Conservation (phyloP, 2,329 filamentous ascomycete species). For the Clarireedia sp. region DNA sequence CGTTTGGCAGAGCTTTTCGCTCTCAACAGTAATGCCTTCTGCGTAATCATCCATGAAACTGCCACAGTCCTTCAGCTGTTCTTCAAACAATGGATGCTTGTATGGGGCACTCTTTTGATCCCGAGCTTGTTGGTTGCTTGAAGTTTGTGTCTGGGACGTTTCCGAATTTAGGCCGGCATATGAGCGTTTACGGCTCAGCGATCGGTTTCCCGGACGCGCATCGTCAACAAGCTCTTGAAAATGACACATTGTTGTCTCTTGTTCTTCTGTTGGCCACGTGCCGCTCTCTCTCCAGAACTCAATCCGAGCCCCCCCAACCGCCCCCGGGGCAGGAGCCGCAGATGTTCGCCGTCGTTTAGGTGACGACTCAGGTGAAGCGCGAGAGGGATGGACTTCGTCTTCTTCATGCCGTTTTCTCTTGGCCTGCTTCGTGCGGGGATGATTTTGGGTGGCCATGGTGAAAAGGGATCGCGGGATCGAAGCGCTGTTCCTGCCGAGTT, state of each 20-base stretch:
- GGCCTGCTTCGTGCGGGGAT: no score
- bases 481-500: no score
- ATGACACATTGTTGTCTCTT: not conserved
- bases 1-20: not conserved
- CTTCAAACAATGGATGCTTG: not conserved
- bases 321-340: no score
- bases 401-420: no score
- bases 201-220: not conserved
- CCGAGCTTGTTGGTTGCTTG: not conserved
- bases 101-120: not conserved
- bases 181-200: conserved; percentile 1
- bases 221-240: not conserved
- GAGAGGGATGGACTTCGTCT: no score
- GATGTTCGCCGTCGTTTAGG: no score
- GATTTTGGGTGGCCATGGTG: no score
- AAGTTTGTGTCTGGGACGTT: not conserved
- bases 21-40: not conserved
- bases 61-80: not conserved
- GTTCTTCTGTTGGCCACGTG: not conserved
- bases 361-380: no score
- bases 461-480: no score
- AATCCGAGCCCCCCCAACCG: not conserved
- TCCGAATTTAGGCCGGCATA: not conserved
- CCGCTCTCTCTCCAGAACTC: not conserved
- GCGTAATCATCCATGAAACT: not conserved